phyloP scores from a whole-genome alignment of 306 rosid species.

The Datisca glomerata region DNA sequence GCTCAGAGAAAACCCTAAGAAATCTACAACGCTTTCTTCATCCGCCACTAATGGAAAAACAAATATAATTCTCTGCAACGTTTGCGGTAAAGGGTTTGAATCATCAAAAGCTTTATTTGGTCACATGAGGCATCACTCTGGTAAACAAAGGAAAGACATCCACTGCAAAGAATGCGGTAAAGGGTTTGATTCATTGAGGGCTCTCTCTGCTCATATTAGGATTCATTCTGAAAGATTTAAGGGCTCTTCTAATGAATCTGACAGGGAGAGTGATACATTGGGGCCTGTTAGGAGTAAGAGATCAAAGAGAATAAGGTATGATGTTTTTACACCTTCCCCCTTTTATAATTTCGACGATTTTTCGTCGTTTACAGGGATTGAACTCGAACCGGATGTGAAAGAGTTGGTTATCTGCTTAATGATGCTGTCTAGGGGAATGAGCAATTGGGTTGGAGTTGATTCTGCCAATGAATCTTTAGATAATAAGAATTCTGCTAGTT shows the following conservation, averaged over 20 bases:
- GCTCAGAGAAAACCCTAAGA: slow-evolving; percentile 32
- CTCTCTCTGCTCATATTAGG: neutral
- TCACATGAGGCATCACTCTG: slow-evolving; percentile 42
- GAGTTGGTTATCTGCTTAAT: neutral
- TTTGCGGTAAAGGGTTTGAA: slow-evolving; percentile 29
- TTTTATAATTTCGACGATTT: neutral
- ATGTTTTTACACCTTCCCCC: neutral
- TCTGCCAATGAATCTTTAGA: neutral
- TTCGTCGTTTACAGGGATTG: neutral
- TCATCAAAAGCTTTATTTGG: slow-evolving; percentile 31
- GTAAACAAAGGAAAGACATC: slow-evolving; percentile 16
- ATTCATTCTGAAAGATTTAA: neutral
- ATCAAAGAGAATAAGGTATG: neutral
- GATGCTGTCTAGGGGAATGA: neutral
- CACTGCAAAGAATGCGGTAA: slow-evolving; percentile 21
- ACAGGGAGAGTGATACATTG: neutral
- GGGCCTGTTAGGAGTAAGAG: neutral
- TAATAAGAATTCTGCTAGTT: neutral
- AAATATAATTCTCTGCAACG: slow-evolving; percentile 18
- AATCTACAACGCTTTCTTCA: slow-evolving; percentile 25
- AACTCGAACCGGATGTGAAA: neutral
- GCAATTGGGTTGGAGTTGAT: neutral
- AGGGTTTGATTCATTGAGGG: slow-evolving; percentile 22
- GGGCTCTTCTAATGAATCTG: neutral
- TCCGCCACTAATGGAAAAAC: slow-evolving; percentile 1